Percentiles rank a stretch among this genome's conserved stretches.
Evolutionary conservation across 1,284 basidiomycete genomes (phyloP).

Genomic region (Austroboletus novae-zelandiae): DNA sequence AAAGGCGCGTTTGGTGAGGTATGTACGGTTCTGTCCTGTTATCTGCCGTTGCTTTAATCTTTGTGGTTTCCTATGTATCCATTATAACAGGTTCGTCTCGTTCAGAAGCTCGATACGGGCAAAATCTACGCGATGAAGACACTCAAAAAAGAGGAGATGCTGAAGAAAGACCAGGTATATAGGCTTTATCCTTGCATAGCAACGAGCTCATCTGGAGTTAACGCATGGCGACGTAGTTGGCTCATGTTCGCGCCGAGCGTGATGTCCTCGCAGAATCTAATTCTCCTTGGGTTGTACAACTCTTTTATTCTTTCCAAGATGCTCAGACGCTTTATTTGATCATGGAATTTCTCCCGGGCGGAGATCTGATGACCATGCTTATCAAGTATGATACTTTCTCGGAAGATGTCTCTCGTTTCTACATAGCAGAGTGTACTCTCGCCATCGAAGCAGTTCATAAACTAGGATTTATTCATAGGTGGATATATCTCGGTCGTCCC

Average conservation of each 20-base stretch:
- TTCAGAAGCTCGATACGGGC: constrained; percentile 95
- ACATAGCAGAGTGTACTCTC: constrained; percentile 93
- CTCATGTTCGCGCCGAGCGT: constrained; percentile 80
- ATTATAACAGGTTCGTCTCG: constrained; percentile 70
- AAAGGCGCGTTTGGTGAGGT: constrained; percentile 95
- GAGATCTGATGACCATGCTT: constrained; percentile 98
- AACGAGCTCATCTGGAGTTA: constrained; percentile 31
- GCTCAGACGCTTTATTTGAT: constrained; percentile 92
- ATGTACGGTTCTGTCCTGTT: constrained; percentile 13
- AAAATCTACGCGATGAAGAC: constrained; percentile 99
- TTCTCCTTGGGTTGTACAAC: constrained; percentile 96
- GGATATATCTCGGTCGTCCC: neutral
- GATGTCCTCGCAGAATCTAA: constrained; percentile 98
- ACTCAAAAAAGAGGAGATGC: constrained; percentile 97
- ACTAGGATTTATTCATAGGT: constrained; percentile 90
- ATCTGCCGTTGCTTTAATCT: constrained; percentile 41
- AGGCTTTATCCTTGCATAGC: constrained; percentile 17
- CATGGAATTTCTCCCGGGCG: constrained; percentile 99
- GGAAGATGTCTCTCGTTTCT: constrained; percentile 97
- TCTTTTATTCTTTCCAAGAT: constrained; percentile 99
- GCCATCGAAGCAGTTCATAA: constrained; percentile 92
- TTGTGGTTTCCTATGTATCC: constrained; percentile 47
- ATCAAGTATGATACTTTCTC: constrained; percentile 99
- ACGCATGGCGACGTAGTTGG: constrained; percentile 59
- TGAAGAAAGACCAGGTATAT: constrained; percentile 93